Percentiles rank a stretch among this genome's conserved stretches.
Evolutionary conservation across 2,329 filamentous ascomycete genomes (phyloP).

Genomic region (Sarocladium oryzae): DNA sequence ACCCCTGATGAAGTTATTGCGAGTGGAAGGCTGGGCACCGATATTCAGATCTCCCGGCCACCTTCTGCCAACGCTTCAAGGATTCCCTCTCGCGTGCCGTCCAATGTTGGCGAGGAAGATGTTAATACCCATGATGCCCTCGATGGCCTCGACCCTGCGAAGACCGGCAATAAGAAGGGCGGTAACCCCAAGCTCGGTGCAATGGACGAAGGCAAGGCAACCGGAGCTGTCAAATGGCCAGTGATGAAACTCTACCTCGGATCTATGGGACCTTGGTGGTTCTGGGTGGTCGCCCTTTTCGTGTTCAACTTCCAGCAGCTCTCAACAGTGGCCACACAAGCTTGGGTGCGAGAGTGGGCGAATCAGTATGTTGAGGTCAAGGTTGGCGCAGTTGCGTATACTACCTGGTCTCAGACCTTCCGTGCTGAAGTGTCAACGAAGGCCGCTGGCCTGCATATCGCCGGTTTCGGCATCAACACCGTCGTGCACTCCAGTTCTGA

Average conservation of each 20-base stretch:
- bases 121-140: slow-evolving; percentile 42
- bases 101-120: slow-evolving; percentile 62
- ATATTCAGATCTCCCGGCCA: slow-evolving; percentile 66
- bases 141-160: slow-evolving; percentile 30
- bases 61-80: slow-evolving; percentile 65
- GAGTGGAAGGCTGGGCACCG: slow-evolving; percentile 84
- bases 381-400: slow-evolving; percentile 15
- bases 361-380: slow-evolving; percentile 67
- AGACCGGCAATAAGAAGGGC: slow-evolving; percentile 37
- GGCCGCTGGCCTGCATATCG: background rate
- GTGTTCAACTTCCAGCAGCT: slow-evolving; percentile 81
- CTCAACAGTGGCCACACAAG: slow-evolving; percentile 77
- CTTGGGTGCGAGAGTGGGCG: slow-evolving; percentile 95
- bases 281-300: slow-evolving; percentile 71
- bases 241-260: slow-evolving; percentile 80
- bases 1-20: slow-evolving; percentile 69
- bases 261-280: slow-evolving; percentile 96
- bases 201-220: slow-evolving; percentile 71
- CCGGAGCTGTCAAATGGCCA: slow-evolving; percentile 79
- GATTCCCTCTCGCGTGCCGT: slow-evolving; percentile 71
- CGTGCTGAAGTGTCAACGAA: slow-evolving; percentile 18
- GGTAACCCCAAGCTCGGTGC: slow-evolving; percentile 43
- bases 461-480: slow-evolving; percentile 9
- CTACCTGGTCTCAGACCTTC: slow-evolving; percentile 18
- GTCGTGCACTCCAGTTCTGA: slow-evolving; percentile 16